Conservation (phyloP, 2,329 filamentous ascomycete species). For the Pseudogymnoascus sp. region DNA sequence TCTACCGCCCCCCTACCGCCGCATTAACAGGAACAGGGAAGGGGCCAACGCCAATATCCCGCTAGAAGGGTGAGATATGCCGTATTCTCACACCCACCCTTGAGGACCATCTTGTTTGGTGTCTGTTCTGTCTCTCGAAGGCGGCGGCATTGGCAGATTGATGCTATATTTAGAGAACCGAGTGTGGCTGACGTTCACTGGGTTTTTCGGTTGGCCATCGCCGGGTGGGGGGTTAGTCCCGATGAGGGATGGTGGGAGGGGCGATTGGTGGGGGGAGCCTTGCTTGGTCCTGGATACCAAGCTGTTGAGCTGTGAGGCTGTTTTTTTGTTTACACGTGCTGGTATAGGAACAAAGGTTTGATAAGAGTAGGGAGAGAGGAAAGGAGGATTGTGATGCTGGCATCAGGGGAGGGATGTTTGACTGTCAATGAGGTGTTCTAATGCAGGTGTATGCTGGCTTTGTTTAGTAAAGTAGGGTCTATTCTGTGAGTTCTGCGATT, state of each 20-base stretch:
- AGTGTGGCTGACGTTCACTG: background rate
- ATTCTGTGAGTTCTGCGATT: background rate
- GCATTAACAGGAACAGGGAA: conserved; percentile 1
- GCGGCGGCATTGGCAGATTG: background rate
- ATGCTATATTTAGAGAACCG: background rate
- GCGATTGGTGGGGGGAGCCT: background rate
- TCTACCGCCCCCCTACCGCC: background rate
- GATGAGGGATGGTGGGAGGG: background rate
- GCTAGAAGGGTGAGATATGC: background rate
- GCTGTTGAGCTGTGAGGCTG: too few relatives aligned
- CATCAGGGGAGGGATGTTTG: background rate
- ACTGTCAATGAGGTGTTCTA: background rate
- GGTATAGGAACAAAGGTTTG: background rate
- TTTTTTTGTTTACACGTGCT: background rate
- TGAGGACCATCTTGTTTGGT: too few relatives aligned
- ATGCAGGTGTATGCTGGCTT: background rate
- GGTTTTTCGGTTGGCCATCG: background rate
- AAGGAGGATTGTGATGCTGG: background rate
- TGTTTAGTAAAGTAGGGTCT: background rate
- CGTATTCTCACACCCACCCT: too few relatives aligned
- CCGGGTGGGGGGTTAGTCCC: background rate
- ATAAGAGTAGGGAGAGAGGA: background rate
- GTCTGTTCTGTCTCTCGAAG: background rate
- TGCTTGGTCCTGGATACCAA: background rate
- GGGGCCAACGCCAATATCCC: background rate